A percentile compares a stretch with the other conserved stretches of the same genome.
phyloP scores from a whole-genome alignment of 257 asterid genomes.

The Solanum boliviense region DNA sequence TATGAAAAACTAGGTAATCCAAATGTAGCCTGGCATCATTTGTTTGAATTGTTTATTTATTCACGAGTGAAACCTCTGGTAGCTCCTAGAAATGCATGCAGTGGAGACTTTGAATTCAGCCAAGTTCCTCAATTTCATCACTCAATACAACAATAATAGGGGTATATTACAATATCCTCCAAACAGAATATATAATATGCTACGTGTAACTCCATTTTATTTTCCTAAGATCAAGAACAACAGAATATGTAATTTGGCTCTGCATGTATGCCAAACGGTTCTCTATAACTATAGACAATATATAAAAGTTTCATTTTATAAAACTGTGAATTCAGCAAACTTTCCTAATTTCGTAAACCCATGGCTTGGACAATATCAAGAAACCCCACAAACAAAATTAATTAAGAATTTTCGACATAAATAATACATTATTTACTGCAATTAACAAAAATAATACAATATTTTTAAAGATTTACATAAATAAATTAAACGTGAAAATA shows the following conservation, averaged over 20 bases:
- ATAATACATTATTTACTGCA: too few species aligned
- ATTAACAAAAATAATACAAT: too few species aligned
- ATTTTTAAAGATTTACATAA: too few species aligned
- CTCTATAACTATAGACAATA: background rate
- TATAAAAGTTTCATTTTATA: too few species aligned
- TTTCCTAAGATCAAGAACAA: background rate
- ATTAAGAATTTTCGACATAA: too few species aligned
- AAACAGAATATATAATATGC: background rate
- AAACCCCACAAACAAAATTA: too few species aligned
- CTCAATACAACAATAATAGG: background rate
- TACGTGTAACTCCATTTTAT: background rate
- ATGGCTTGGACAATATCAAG: too few species aligned
- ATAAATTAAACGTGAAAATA: too few species aligned
- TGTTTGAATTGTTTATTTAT: background rate
- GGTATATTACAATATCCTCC: background rate
- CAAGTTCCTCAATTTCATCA: background rate
- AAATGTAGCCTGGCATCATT: too few species aligned
- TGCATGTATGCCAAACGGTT: background rate
- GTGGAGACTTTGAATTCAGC: background rate
- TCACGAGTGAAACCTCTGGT: constrained; percentile 9
- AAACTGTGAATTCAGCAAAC: too few species aligned
- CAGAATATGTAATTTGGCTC: background rate
- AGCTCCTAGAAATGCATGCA: background rate
- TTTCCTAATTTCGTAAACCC: too few species aligned
- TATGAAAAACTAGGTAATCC: too few species aligned